Evolutionary conservation across 164 flowering plant genomes (phyloP), one percentile per base, ranked within the genome.

Genomic region (Echeveria elegans): DNA sequence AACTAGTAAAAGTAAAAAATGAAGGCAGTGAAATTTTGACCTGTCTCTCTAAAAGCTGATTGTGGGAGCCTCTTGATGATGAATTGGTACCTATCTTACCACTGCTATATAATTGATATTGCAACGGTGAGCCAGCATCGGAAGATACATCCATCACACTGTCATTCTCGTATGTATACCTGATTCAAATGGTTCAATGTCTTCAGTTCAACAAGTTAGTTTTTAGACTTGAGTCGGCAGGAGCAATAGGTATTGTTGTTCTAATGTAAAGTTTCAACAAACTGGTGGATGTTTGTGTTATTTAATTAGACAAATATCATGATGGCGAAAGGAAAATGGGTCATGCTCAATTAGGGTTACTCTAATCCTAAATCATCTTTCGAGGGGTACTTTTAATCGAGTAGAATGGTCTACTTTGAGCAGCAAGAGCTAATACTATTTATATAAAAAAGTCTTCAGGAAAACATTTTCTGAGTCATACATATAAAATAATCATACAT

Each of bases 21-120:
- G 43, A 64, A 4, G 16, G 53, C 19, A 61, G 23, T 52, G 2
- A 56, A 28, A 8, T 43, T 40, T 37, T 23, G 45, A 91, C 99
- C 97, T 95, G 99, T 88, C 99, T 87, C 74, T 95, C 97, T 72
- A 92, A 88, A 78, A 95, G 94, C 73, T 90, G 99, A 77, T 87
- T 86, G 68, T 87, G 89, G 52, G 83, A 78, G 75, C 97, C 97
- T 74, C 75, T 85, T 52, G 85, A 77, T 63, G 88, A 81, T 47
- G 74, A 71, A 72, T 84, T 90, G 61, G 71, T 71, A 65, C 86
- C 87, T 45, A 82, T 74, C 72, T 81, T 88, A 67, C 88, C 97
- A 77, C 82, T 85, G 45, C 85, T 90, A 81, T 83, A 83, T 63
- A 85, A 80, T 63, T 87, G 92, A 76, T 81, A 81, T 31, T 82